Evolutionary conservation across 192 early-diverging fungal species (phyloP).

Genomic region (Paraglomus brasilianum): DNA sequence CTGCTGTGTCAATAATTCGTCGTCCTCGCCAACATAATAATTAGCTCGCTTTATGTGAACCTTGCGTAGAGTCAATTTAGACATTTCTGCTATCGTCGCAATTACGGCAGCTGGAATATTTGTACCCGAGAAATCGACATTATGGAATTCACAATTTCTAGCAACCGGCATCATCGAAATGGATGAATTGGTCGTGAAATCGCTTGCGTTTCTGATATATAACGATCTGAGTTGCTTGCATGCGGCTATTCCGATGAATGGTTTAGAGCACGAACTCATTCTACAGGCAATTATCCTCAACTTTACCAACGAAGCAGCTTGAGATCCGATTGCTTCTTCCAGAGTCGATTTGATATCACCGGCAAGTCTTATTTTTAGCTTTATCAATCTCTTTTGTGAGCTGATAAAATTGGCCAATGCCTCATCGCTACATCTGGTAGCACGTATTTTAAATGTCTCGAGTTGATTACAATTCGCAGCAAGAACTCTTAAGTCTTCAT

Average conservation of each 20-base stretch:
- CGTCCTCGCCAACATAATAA: neutral
- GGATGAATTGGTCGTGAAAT: neutral
- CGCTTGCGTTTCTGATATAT: neutral
- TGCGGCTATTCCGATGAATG: conserved; percentile 3
- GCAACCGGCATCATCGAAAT: conserved; percentile 24
- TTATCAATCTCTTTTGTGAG: neutral
- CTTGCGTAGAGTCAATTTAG: conserved; percentile 9
- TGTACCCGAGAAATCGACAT: conserved; percentile 26
- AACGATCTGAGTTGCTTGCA: conserved; percentile 20
- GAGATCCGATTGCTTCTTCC: neutral
- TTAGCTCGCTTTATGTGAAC: neutral
- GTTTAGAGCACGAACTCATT: conserved; percentile 1
- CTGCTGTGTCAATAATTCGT: neutral
- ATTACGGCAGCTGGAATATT: conserved; percentile 13
- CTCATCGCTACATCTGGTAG: neutral
- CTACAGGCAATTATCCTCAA: conserved; percentile 24
- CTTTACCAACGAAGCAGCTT: conserved; percentile 4
- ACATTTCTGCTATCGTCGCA: conserved; percentile 20
- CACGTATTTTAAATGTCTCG: conserved; percentile 26
- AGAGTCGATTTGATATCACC: neutral
- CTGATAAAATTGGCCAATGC: conserved; percentile 12
- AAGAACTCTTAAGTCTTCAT: neutral
- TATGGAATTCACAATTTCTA: conserved; percentile 25
- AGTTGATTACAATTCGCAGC: neutral
- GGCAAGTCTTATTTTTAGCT: conserved; percentile 26